A percentile compares a stretch with the other conserved stretches of the same genome.
Conservation (phyloP, 495 filamentous ascomycete genomes). For the Hypoxylon intermedium region DNA sequence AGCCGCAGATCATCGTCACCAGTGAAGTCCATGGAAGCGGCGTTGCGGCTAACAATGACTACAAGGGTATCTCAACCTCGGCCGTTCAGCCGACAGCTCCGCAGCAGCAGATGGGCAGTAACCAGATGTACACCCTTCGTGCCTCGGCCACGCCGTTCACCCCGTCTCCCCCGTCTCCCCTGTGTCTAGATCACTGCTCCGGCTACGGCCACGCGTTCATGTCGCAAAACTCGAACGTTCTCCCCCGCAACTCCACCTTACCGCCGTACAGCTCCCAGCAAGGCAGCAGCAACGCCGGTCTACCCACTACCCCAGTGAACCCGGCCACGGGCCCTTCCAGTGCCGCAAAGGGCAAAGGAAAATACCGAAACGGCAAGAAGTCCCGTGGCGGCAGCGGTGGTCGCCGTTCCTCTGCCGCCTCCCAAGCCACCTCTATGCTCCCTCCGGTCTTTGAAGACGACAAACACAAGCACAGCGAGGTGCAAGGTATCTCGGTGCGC, state of each 20-base stretch:
- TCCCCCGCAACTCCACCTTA: neutral
- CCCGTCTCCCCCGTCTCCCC: neutral
- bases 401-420: neutral
- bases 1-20: too few species aligned
- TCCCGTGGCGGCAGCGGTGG: neutral
- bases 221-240: neutral
- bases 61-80: too few species aligned
- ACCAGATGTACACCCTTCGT: neutral
- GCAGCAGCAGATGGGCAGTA: neutral
- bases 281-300: too few species aligned
- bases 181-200: neutral
- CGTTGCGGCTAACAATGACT: too few species aligned
- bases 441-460: constrained; percentile 38
- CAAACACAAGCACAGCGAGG: constrained; percentile 14
- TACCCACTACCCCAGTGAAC: too few species aligned
- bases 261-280: too few species aligned
- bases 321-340: too few species aligned
- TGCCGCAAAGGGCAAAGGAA: neutral
- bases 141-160: neutral
- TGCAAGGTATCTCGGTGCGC: constrained; percentile 39
- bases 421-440: constrained; percentile 8
- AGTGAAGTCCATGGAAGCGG: too few species aligned
- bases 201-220: neutral
- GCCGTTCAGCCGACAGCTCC: too few species aligned
- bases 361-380: neutral